phyloP scores from a whole-genome alignment of 176 grass and related monocot genomes.

The Saccharum spontaneum region DNA sequence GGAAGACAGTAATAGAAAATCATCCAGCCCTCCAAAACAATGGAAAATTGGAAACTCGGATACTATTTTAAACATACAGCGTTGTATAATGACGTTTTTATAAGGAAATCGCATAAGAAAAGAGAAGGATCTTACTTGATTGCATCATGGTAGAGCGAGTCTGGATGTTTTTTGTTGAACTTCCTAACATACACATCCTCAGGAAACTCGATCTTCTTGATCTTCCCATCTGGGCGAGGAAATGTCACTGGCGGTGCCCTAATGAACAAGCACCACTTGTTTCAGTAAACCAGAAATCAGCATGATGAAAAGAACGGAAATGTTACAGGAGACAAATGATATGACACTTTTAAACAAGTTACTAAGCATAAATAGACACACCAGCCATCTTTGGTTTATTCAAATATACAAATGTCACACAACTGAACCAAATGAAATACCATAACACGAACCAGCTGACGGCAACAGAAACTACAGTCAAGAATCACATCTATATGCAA shows the following conservation, averaged over 20 bases:
- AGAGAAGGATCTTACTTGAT: slow-evolving; percentile 54
- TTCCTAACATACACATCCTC: slow-evolving; percentile 70
- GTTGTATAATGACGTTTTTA: not conserved
- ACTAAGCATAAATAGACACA: not conserved
- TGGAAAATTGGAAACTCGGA: too few relatives aligned
- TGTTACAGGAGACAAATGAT: not conserved
- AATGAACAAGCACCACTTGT: not conserved
- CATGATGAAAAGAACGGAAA: not conserved
- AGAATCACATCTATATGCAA: not conserved
- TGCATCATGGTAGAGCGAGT: slow-evolving; percentile 77
- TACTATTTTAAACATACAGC: slow-evolving; percentile 1
- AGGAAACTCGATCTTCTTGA: slow-evolving; percentile 55
- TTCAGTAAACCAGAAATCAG: slow-evolving; percentile 4
- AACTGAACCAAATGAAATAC: not conserved
- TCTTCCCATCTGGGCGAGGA: slow-evolving; percentile 61
- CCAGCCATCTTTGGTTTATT: not conserved
- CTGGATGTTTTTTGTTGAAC: slow-evolving; percentile 64
- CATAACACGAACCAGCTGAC: not conserved
- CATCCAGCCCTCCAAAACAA: too few relatives aligned
- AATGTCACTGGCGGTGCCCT: slow-evolving; percentile 73
- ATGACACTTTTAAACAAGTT: not conserved
- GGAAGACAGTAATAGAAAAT: too few relatives aligned
- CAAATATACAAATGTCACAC: not conserved
- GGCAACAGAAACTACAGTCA: not conserved
- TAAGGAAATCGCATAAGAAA: not conserved